Evolutionary conservation across 768 basidiomycete species (phyloP).

Genomic region (Rhizopogon salebrosus): DNA sequence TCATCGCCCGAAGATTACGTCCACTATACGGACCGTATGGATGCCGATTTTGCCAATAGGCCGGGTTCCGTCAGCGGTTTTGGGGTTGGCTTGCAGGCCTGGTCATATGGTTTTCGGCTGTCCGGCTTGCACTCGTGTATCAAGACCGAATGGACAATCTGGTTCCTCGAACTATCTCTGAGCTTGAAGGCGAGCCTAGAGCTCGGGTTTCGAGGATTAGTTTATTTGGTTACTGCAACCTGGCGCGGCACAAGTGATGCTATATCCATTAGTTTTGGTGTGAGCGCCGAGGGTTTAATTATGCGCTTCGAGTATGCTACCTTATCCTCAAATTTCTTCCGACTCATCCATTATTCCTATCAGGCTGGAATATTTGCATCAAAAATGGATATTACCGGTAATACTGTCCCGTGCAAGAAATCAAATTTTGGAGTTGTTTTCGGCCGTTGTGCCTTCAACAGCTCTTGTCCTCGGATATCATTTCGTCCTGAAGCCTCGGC

Average conservation of each 20-base stretch:
- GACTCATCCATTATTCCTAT: constrained; percentile 10
- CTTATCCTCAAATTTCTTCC: constrained; percentile 6
- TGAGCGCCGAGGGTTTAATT: constrained; percentile 43
- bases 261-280: constrained; percentile 39
- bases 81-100: constrained; percentile 39
- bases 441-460: constrained; percentile 51
- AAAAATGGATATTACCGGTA: constrained; percentile 54
- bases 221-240: constrained; percentile 37
- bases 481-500: constrained; percentile 51
- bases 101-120: constrained; percentile 45
- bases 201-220: constrained; percentile 40
- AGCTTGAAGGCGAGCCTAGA: constrained; percentile 47
- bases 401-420: constrained; percentile 47
- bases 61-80: constrained; percentile 51
- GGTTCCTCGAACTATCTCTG: constrained; percentile 50
- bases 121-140: constrained; percentile 43
- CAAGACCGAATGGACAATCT: constrained; percentile 45
- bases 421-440: constrained; percentile 42
- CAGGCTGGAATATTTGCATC: constrained; percentile 54
- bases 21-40: constrained; percentile 14
- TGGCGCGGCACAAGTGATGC: constrained; percentile 45
- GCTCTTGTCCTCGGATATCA: constrained; percentile 50
- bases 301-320: constrained; percentile 48
- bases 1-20: constrained; percentile 19
- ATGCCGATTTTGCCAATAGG: constrained; percentile 20